phyloP scores from a whole-genome alignment of 169 alveolate genomes.

The Plasmodium malariae region DNA sequence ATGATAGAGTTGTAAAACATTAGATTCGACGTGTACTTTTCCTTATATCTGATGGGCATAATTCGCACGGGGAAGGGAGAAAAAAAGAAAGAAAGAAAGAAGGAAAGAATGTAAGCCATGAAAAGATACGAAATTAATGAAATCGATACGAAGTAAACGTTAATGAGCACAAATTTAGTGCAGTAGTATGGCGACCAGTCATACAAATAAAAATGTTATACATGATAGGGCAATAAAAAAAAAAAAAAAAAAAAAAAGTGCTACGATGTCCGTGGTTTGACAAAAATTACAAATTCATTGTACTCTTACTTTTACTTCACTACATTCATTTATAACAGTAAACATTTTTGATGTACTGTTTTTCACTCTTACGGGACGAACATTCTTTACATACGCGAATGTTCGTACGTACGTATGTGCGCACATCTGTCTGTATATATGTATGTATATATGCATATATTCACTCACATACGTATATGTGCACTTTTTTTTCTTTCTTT shows the following conservation, averaged over 20 bases:
- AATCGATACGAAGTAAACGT: no score
- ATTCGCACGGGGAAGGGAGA: background rate
- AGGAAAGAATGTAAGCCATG: no score
- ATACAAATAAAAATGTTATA: background rate
- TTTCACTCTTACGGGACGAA: no score
- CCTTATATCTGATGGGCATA: conserved; percentile 40
- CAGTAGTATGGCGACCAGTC: background rate
- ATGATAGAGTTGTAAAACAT: conserved; percentile 73
- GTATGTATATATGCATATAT: background rate
- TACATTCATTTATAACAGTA: background rate
- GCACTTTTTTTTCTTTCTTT: background rate
- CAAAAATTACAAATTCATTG: background rate
- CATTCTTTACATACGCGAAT: no score
- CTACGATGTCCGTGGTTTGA: no score
- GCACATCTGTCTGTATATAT: background rate
- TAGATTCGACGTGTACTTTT: conserved; percentile 64
- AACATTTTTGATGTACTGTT: background rate
- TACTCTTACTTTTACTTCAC: background rate
- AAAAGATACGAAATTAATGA: no score
- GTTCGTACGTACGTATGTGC: no score
- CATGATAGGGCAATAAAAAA: no score
- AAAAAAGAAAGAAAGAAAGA: background rate
- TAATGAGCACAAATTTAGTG: background rate
- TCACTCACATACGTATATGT: background rate
- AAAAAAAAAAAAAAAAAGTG: no score